phyloP scores from a whole-genome alignment of 164 flowering plant genomes.

The Malania oleifera region DNA sequence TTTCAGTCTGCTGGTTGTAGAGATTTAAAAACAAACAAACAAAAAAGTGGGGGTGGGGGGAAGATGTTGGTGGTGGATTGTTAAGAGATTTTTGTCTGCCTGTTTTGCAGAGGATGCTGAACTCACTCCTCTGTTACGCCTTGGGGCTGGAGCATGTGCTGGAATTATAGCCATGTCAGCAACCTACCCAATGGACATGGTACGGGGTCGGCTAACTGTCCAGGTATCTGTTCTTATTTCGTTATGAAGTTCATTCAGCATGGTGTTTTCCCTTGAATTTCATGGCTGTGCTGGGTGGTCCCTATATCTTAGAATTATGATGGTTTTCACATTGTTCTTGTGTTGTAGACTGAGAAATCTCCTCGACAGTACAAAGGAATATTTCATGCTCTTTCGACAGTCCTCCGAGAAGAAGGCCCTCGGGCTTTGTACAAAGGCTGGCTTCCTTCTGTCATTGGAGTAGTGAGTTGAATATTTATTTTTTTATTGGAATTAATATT shows the following conservation, averaged over 20 bases:
- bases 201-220: constrained; percentile 91
- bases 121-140: constrained; percentile 85
- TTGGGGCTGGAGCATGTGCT: constrained; percentile 99
- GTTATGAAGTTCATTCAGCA: neutral
- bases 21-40: too few relatives aligned
- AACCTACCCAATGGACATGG: constrained; percentile 99
- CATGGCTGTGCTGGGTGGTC: neutral
- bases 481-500: neutral
- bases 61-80: too few relatives aligned
- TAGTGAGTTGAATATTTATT: constrained; percentile 47
- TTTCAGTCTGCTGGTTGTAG: too few relatives aligned
- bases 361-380: constrained; percentile 91
- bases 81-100: neutral
- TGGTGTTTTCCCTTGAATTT: neutral
- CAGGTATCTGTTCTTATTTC: constrained; percentile 50
- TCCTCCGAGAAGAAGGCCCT: constrained; percentile 81
- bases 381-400: constrained; percentile 75
- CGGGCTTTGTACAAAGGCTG: constrained; percentile 94
- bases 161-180: constrained; percentile 99
- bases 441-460: constrained; percentile 99
- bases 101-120: constrained; percentile 71
- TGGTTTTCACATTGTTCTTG: constrained; percentile 4
- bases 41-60: too few relatives aligned
- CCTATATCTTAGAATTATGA: neutral
- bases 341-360: constrained; percentile 75